Conservation (phyloP, 768 basidiomycete species). For the Aureoboletus auriporus region DNA sequence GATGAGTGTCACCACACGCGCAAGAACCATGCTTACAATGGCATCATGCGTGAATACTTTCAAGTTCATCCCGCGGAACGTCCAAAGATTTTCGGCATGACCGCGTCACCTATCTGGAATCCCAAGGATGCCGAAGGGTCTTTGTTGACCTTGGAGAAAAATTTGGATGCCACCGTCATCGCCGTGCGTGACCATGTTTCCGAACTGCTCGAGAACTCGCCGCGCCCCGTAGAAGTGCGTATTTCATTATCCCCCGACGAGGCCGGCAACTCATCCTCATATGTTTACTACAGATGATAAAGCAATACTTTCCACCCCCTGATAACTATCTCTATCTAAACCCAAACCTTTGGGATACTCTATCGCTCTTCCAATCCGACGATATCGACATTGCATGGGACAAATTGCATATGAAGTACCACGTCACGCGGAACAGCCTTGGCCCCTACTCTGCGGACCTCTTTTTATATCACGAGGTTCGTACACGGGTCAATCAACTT, state of each 20-base stretch:
- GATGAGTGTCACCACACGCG: conserved; percentile 57
- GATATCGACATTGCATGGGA: conserved; percentile 50
- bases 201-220: conserved; percentile 60
- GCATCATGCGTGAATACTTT: conserved; percentile 57
- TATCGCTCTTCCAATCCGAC: conserved; percentile 38
- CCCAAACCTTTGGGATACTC: conserved; percentile 50
- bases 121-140: conserved; percentile 63
- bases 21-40: conserved; percentile 55
- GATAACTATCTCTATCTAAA: conserved; percentile 52
- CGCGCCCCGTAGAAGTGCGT: conserved; percentile 63
- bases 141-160: conserved; percentile 59
- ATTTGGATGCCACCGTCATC: conserved; percentile 69
- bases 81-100: conserved; percentile 93
- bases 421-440: conserved; percentile 55
- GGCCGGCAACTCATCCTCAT: conserved; percentile 1
- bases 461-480: conserved; percentile 61
- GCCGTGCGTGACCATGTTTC: conserved; percentile 67
- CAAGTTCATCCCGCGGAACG: conserved; percentile 38
- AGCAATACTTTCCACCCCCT: conserved; percentile 52
- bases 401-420: conserved; percentile 60
- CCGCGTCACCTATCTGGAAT: conserved; percentile 87
- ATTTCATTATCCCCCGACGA: neutral
- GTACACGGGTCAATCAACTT: conserved; percentile 43
- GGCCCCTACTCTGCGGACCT: conserved; percentile 75
- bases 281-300: conserved; percentile 43